phyloP scores from a whole-genome alignment of 2,329 filamentous ascomycete genomes.

The Annulohypoxylon truncatum region DNA sequence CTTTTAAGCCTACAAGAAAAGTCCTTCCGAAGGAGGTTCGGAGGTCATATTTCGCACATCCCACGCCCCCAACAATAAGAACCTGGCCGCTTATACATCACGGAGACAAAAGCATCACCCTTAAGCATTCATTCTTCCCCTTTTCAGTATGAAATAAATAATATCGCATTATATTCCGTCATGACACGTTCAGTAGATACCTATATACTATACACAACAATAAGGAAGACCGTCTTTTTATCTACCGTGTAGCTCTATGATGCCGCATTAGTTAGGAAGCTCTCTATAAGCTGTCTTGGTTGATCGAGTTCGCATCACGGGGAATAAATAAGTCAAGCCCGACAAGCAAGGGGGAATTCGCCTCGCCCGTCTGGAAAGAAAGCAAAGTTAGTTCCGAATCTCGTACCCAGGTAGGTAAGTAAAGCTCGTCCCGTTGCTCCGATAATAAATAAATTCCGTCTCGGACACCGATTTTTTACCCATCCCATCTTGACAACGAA shows the following conservation, averaged over 20 bases:
- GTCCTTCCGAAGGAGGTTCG: neutral
- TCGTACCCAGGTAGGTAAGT: constrained; percentile 9
- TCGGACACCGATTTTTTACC: constrained; percentile 4
- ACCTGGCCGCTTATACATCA: neutral
- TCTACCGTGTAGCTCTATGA: constrained; percentile 37
- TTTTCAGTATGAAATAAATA: neutral
- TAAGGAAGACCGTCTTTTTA: constrained; percentile 21
- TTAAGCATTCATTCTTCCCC: neutral
- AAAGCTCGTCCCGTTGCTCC: constrained; percentile 1
- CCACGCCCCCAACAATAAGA: neutral
- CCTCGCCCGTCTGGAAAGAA: constrained; percentile 19
- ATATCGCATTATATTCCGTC: constrained; percentile 14
- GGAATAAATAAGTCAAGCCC: constrained; percentile 6
- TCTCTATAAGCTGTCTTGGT: constrained; percentile 16
- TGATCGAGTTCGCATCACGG: constrained; percentile 1
- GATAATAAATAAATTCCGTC: constrained; percentile 17
- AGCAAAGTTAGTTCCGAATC: constrained; percentile 17
- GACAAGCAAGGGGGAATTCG: neutral
- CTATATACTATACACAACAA: constrained; percentile 22
- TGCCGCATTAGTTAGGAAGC: constrained; percentile 24
- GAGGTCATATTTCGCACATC: neutral
- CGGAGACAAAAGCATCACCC: neutral
- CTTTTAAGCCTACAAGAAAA: neutral
- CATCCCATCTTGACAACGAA: constrained; percentile 21
- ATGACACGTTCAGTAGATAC: constrained; percentile 5